Conservation (phyloP, 176 grass and related monocot species). For the Cenchrus americanus region DNA sequence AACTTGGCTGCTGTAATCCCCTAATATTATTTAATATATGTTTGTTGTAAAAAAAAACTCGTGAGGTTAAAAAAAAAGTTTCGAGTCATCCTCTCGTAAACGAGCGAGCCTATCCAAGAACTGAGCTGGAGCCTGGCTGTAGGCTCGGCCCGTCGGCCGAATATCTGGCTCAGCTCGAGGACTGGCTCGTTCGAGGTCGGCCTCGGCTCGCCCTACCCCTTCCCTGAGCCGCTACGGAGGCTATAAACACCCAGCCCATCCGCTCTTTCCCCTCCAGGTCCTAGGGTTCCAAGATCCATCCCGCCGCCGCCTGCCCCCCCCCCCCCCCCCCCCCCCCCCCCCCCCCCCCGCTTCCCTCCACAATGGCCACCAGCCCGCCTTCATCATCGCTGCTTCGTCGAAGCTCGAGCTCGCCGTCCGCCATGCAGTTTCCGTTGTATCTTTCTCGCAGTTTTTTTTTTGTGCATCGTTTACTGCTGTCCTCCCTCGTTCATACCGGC, state of each 20-base stretch:
- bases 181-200: too few species aligned
- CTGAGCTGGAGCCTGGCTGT: not conserved
- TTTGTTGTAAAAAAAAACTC: too few species aligned
- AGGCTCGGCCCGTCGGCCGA: not conserved
- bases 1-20: too few species aligned
- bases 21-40: too few species aligned
- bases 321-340: too few species aligned
- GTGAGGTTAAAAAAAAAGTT: not conserved
- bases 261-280: not conserved
- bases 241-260: not conserved
- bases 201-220: not conserved
- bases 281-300: not conserved
- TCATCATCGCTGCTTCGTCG: not conserved
- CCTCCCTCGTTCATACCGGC: not conserved
- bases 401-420: not conserved
- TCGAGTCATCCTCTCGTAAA: too few species aligned
- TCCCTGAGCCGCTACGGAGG: not conserved
- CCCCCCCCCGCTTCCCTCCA: too few species aligned
- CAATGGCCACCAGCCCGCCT: not conserved
- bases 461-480: not conserved
- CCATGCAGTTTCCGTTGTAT: not conserved
- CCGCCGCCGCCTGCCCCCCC: not conserved
- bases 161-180: too few species aligned
- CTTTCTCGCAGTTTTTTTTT: not conserved
- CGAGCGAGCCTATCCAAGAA: not conserved